Evolutionary conservation across 2,329 filamentous ascomycete species (phyloP).

Genomic region (Cyphellophora europaea): DNA sequence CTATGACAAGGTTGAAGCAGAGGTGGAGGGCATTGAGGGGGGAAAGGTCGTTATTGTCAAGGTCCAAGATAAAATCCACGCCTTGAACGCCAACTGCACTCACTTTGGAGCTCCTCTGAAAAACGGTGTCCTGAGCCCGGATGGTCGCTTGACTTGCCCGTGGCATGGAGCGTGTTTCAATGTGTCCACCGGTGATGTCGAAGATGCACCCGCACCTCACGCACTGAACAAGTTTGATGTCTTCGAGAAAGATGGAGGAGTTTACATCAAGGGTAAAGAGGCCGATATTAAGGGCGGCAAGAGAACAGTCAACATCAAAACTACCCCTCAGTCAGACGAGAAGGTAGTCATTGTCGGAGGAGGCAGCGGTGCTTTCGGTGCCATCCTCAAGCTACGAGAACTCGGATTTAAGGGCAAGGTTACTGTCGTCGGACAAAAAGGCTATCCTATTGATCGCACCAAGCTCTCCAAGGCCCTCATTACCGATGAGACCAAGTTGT

Average conservation of each 20-base stretch:
- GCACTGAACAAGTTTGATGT: constrained; percentile 76
- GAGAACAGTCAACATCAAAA: constrained; percentile 64
- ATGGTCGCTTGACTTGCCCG: constrained; percentile 80
- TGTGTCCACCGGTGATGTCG: constrained; percentile 78
- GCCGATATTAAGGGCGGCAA: constrained; percentile 66
- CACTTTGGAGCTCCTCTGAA: constrained; percentile 88
- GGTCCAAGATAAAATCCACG: constrained; percentile 64
- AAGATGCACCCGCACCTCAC: constrained; percentile 87
- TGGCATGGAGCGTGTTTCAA: constrained; percentile 99
- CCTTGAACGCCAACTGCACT: constrained; percentile 71
- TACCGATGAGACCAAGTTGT: constrained; percentile 68
- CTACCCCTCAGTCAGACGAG: constrained; percentile 49
- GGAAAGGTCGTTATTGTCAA: constrained; percentile 84
- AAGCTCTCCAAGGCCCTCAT: constrained; percentile 93
- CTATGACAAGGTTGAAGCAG: constrained; percentile 77
- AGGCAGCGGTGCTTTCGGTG: constrained; percentile 73
- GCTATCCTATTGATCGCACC: constrained; percentile 82
- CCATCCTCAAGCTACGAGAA: constrained; percentile 72
- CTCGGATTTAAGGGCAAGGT: constrained; percentile 71
- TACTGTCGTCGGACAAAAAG: constrained; percentile 75
- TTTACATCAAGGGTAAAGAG: constrained; percentile 78
- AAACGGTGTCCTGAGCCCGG: constrained; percentile 72
- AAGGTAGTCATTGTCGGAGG: constrained; percentile 78
- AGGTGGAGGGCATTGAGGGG: constrained; percentile 79
- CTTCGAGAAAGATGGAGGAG: constrained; percentile 67